Base-by-base conservation (phyloP, 2,329 filamentous ascomycete species). In the Hypoxylon sp. region DNA sequence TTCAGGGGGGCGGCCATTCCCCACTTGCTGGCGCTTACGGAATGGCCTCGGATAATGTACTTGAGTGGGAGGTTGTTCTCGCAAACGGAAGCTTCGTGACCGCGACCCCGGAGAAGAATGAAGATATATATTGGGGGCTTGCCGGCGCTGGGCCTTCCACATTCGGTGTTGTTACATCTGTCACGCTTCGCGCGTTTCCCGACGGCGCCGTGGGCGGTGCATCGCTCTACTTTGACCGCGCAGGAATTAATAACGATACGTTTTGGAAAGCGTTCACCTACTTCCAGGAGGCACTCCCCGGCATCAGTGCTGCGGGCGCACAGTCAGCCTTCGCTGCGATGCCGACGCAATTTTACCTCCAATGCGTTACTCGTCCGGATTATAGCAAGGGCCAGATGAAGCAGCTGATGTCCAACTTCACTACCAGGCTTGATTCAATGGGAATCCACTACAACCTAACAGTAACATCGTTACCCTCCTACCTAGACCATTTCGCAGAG, bases 41-140 rank as follows among this genome's bases (percentile, higher is more conserved):
- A 4, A 71, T 89, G 0, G 79, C 69, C 8, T 82, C 82, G 0
- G 84, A 88, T 56, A 78, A 87, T 38, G 75, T 78, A 77, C 73
- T 8, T 64, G 82, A 74, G 21, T 75, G 69, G 46, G 70, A 78
- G 31, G 75, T 79, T 3, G 70, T 83, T 3, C 75, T 73, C 0
- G 43, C 57, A 12, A 38, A 38, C 5, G 51, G 59, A 6, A 17
- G 49, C 16, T n/a, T 62, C 8, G 48, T 79, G 0, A 72, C 65
- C 3, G 78, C 78, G 1, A 73, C 68, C 9, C 68, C 62, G 4
- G 63, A 67, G 1, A 53, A 75, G 15, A 75, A 81, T 43, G 44
- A 68, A 0, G 79, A 82, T 42, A 68, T 83, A 2, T 81, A 78
- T 65, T 83, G 79, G 79, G 80, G 79, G 7, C 65, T 81, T 1